Percentiles rank a stretch among this genome's conserved stretches.
phyloP scores from a whole-genome alignment of 257 asterid genomes.

The Nicotiana knightiana region DNA sequence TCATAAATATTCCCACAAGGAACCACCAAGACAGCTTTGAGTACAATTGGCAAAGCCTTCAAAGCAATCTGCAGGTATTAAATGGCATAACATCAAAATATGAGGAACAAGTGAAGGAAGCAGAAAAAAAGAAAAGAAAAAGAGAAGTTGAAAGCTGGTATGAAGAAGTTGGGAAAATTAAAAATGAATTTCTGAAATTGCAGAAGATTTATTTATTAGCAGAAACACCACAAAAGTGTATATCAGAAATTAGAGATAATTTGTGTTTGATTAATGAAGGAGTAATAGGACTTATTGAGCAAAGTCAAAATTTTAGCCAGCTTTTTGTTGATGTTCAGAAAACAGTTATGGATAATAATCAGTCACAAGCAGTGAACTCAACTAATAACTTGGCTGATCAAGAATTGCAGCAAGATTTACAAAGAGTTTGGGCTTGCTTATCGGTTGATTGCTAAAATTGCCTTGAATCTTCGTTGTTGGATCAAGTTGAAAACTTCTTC shows the following conservation, averaged over 20 bases:
- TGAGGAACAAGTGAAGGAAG: conserved; percentile 1
- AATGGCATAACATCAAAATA: background rate
- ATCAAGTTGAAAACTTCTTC: background rate
- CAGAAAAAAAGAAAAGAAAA: background rate
- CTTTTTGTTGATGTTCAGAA: background rate
- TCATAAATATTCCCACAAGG: background rate
- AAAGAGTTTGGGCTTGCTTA: conserved; percentile 7
- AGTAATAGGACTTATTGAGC: background rate
- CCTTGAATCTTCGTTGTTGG: background rate
- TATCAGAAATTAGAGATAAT: background rate
- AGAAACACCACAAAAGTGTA: background rate
- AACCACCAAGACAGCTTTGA: background rate
- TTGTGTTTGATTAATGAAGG: background rate
- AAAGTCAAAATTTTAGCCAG: background rate
- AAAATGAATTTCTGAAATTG: background rate
- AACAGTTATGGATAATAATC: background rate
- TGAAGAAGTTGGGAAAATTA: background rate
- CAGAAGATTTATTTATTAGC: background rate
- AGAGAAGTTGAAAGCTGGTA: background rate
- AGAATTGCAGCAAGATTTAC: background rate
- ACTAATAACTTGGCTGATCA: background rate
- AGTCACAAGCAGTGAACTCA: background rate
- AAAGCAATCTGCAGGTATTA: background rate
- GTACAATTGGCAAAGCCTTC: background rate
- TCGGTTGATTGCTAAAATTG: background rate